phyloP scores from a whole-genome alignment of 768 basidiomycete genomes.

The Floccularia luteovirens region DNA sequence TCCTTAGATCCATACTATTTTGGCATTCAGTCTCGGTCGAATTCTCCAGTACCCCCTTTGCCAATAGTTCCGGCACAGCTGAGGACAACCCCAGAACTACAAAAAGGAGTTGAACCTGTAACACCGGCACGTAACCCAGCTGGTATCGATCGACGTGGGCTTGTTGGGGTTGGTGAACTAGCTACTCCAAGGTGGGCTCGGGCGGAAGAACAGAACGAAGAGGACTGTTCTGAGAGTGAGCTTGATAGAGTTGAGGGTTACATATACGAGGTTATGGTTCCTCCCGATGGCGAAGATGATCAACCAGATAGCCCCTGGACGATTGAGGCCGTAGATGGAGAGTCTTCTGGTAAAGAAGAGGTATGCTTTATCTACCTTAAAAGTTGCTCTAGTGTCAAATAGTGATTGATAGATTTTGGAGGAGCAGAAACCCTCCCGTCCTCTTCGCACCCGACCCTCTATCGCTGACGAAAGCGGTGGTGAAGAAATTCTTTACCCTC shows the following conservation, averaged over 20 bases:
- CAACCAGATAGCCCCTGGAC: slow-evolving; percentile 84
- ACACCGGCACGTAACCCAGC: slow-evolving; percentile 76
- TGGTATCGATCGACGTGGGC: slow-evolving; percentile 74
- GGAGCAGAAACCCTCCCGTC: slow-evolving; percentile 34
- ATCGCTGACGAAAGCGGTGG: slow-evolving; percentile 81
- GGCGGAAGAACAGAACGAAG: slow-evolving; percentile 29
- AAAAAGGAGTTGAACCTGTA: slow-evolving; percentile 42
- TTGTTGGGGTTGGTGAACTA: slow-evolving; percentile 94
- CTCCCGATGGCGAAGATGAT: slow-evolving; percentile 36
- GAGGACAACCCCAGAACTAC: slow-evolving; percentile 55
- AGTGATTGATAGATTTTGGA: too few species aligned
- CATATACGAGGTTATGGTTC: slow-evolving; percentile 35
- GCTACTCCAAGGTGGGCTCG: slow-evolving; percentile 92
- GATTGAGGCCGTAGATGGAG: slow-evolving; percentile 80
- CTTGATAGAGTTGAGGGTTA: slow-evolving; percentile 21
- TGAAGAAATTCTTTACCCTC: slow-evolving; percentile 85
- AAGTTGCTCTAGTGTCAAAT: too few species aligned
- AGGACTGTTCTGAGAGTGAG: slow-evolving; percentile 10
- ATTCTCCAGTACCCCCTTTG: slow-evolving; percentile 51
- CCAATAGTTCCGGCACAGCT: slow-evolving; percentile 30
- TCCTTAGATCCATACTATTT: slow-evolving; percentile 90
- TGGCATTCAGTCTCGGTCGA: slow-evolving; percentile 60
- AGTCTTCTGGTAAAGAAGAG: slow-evolving; percentile 63
- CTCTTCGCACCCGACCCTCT: slow-evolving; percentile 55
- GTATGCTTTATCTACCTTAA: slow-evolving; percentile 25